Evolutionary conservation across 148 eudicot genomes (phyloP).

Genomic region (Rhododendron molle): DNA sequence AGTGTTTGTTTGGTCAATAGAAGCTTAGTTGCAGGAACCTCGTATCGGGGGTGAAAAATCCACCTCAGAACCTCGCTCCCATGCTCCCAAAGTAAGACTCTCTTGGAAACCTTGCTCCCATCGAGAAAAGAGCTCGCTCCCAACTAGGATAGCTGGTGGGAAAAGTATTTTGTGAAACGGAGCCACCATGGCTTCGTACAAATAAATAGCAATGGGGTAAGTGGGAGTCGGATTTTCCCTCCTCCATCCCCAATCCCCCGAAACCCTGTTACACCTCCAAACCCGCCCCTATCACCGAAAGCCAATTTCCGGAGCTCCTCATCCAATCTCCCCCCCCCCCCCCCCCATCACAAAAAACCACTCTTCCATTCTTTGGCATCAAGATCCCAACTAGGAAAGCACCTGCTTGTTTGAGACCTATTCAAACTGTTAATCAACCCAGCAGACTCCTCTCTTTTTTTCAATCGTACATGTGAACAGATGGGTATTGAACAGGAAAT

Average conservation of each 20-base stretch:
- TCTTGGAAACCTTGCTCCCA: no score
- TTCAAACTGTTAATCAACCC: not conserved
- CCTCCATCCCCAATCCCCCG: not conserved
- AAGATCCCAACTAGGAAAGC: not conserved
- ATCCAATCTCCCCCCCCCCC: not conserved
- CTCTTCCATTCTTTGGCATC: not conserved
- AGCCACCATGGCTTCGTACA: not conserved
- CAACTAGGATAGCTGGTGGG: no score
- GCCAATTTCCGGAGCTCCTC: no score
- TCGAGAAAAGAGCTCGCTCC: no score
- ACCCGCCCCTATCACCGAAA: not conserved
- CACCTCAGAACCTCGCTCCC: no score
- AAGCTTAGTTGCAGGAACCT: not conserved
- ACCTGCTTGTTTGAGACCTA: not conserved
- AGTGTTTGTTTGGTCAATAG: not conserved
- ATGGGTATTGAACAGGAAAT: not conserved
- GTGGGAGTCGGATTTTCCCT: not conserved
- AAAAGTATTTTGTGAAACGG: not conserved
- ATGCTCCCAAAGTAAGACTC: no score
- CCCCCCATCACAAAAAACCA: not conserved
- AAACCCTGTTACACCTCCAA: not conserved
- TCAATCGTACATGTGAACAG: not conserved
- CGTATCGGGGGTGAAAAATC: not conserved
- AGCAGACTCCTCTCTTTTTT: not conserved
- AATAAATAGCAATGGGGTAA: not conserved